Percentiles rank a stretch among this genome's conserved stretches.
phyloP scores from a whole-genome alignment of 495 filamentous ascomycete genomes.

The Xylaria sp. region DNA sequence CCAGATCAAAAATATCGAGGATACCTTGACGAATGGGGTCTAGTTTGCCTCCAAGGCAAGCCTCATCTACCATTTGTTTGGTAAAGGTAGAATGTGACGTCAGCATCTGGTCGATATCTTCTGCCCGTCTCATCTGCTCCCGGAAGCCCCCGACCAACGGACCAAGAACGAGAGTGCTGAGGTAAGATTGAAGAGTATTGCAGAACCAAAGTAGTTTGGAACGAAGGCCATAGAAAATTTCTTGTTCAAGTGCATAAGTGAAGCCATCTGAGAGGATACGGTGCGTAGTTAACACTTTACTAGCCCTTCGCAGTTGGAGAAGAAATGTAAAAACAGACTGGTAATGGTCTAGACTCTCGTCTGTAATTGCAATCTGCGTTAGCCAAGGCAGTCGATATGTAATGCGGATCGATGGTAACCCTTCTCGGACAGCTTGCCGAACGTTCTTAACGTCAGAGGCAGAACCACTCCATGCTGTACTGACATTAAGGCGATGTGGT shows the following conservation, averaged over 20 bases:
- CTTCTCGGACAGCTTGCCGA: constrained; percentile 52
- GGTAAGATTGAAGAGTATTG: constrained; percentile 74
- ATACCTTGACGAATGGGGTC: constrained; percentile 70
- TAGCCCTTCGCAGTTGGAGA: constrained; percentile 78
- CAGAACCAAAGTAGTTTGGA: constrained; percentile 82
- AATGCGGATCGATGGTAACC: constrained; percentile 64
- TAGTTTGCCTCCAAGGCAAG: constrained; percentile 69
- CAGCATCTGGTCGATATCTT: constrained; percentile 85
- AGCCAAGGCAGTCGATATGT: constrained; percentile 79
- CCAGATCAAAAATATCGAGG: constrained; percentile 67
- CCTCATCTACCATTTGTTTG: constrained; percentile 65
- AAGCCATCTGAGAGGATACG: constrained; percentile 47
- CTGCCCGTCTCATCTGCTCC: constrained; percentile 60
- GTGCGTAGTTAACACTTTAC: constrained; percentile 68
- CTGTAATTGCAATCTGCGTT: constrained; percentile 79
- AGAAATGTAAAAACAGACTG: constrained; percentile 75
- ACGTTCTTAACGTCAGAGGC: constrained; percentile 42
- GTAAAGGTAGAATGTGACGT: constrained; percentile 69
- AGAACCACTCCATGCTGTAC: constrained; percentile 53
- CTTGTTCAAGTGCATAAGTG: constrained; percentile 43
- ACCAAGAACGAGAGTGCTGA: constrained; percentile 73
- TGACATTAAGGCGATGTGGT: constrained; percentile 61
- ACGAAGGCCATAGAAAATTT: constrained; percentile 66
- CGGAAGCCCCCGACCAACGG: constrained; percentile 61
- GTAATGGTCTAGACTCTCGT: constrained; percentile 66